phyloP scores from a whole-genome alignment of 345 rosid species.

The Gossypium longicalyx region DNA sequence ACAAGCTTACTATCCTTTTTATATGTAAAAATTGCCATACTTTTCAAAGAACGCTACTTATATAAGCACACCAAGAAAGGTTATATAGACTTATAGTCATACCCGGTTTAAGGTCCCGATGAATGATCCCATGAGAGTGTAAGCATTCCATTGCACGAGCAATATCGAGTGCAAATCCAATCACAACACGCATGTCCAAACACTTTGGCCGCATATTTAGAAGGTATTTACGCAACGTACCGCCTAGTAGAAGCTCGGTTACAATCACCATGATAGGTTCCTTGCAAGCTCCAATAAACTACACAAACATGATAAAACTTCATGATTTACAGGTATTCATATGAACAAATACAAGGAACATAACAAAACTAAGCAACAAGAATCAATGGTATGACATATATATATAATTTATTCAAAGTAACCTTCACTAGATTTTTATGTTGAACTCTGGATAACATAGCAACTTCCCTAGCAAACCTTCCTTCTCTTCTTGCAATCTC shows the following conservation, averaged over 20 bases:
- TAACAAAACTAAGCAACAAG: neutral
- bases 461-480: constrained; percentile 81
- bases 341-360: neutral
- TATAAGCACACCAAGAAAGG: neutral
- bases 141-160: constrained; percentile 99
- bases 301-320: constrained; percentile 8
- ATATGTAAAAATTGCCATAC: neutral
- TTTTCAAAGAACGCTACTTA: neutral
- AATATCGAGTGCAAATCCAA: constrained; percentile 88
- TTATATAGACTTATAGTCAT: constrained; percentile 8
- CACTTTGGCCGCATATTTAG: constrained; percentile 59
- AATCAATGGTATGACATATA: neutral
- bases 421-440: constrained; percentile 96
- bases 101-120: constrained; percentile 98
- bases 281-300: constrained; percentile 98
- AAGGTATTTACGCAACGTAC: constrained; percentile 83
- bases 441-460: constrained; percentile 85
- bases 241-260: constrained; percentile 82
- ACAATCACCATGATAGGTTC: constrained; percentile 95
- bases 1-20: neutral
- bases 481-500: constrained; percentile 73
- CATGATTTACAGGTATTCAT: neutral
- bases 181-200: constrained; percentile 63
- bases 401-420: constrained; percentile 9
- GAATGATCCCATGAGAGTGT: constrained; percentile 94